Evolutionary conservation across 2,329 filamentous ascomycete genomes (phyloP).

Genomic region (Sporothrix brunneoviolacea): DNA sequence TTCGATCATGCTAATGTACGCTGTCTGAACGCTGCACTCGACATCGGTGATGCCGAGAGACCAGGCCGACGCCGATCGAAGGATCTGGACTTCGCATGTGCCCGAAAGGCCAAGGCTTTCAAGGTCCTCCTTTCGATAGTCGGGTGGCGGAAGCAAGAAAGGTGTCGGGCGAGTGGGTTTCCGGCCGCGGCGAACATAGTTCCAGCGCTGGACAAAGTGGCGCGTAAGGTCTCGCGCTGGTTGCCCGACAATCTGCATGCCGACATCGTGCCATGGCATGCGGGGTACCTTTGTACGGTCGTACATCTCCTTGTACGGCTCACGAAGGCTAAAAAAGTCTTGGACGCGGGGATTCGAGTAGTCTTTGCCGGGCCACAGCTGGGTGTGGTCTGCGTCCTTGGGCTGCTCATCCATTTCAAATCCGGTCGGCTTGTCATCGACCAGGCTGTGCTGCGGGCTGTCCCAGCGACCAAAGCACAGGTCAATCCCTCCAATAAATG

Average conservation of each 20-base stretch:
- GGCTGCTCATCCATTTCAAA: slow-evolving; percentile 74
- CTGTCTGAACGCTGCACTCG: slow-evolving; percentile 92
- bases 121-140: slow-evolving; percentile 79
- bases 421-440: slow-evolving; percentile 90
- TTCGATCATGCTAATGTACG: slow-evolving; percentile 90
- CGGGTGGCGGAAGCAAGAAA: slow-evolving; percentile 86
- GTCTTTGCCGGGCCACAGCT: slow-evolving; percentile 95
- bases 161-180: slow-evolving; percentile 91
- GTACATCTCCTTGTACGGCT: slow-evolving; percentile 99
- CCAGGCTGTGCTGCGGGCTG: slow-evolving; percentile 82
- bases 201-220: slow-evolving; percentile 97
- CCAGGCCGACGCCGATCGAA: slow-evolving; percentile 86
- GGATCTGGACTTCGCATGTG: slow-evolving; percentile 92
- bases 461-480: slow-evolving; percentile 97
- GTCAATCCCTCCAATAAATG: slow-evolving; percentile 92
- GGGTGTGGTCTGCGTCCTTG: slow-evolving; percentile 88
- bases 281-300: slow-evolving; percentile 79
- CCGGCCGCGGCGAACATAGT: slow-evolving; percentile 86
- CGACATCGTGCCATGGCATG: slow-evolving; percentile 98
- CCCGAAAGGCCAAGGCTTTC: slow-evolving; percentile 83
- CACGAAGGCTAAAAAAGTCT: slow-evolving; percentile 87
- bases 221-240: slow-evolving; percentile 88
- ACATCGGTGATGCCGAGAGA: slow-evolving; percentile 82
- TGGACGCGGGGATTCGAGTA: slow-evolving; percentile 95
- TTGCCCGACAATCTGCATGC: slow-evolving; percentile 96